Conservation (phyloP, 257 asterid species). For the Apocynum venetum region DNA sequence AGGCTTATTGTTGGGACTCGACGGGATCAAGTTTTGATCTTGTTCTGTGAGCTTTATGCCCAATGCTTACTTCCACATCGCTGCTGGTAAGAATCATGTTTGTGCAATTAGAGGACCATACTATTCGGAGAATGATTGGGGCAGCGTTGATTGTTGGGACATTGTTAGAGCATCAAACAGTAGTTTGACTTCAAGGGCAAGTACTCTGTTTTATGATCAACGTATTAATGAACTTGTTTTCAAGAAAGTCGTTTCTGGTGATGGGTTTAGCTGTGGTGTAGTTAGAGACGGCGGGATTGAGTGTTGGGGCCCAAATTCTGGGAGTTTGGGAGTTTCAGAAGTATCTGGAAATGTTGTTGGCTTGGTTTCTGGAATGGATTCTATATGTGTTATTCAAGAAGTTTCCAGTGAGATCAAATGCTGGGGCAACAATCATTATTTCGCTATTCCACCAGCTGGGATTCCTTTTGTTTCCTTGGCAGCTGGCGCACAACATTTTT, state of each 20-base stretch:
- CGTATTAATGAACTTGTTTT: too few species aligned
- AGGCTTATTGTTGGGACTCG: slow-evolving; percentile 70
- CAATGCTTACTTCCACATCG: too few species aligned
- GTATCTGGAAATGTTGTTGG: slow-evolving; percentile 31
- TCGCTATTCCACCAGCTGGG: slow-evolving; percentile 40
- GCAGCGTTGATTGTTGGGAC: too few species aligned
- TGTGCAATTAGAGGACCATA: too few species aligned
- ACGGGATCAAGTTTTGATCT: slow-evolving; percentile 51
- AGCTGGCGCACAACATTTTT: slow-evolving; percentile 68
- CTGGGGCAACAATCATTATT: slow-evolving; percentile 55
- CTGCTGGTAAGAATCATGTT: too few species aligned
- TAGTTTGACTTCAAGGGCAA: too few species aligned
- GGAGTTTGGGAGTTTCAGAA: slow-evolving; percentile 33
- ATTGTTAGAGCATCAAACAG: too few species aligned
- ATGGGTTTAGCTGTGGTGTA: slow-evolving; percentile 77
- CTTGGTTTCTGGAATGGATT: slow-evolving; percentile 53
- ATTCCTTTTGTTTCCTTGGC: slow-evolving; percentile 59
- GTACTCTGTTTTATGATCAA: too few species aligned
- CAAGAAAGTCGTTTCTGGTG: slow-evolving; percentile 64
- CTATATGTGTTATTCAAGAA: slow-evolving; percentile 64
- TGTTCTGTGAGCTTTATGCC: slow-evolving; percentile 33
- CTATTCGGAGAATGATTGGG: too few species aligned
- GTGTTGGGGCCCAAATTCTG: slow-evolving; percentile 82
- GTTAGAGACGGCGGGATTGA: slow-evolving; percentile 48
- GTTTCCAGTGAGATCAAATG: slow-evolving; percentile 59